These are phyloP conservation scores for Chaetoceros tenuissimus DNA, from an alignment of 108 stramenopile species.

Conservation along the genomic window DNA sequence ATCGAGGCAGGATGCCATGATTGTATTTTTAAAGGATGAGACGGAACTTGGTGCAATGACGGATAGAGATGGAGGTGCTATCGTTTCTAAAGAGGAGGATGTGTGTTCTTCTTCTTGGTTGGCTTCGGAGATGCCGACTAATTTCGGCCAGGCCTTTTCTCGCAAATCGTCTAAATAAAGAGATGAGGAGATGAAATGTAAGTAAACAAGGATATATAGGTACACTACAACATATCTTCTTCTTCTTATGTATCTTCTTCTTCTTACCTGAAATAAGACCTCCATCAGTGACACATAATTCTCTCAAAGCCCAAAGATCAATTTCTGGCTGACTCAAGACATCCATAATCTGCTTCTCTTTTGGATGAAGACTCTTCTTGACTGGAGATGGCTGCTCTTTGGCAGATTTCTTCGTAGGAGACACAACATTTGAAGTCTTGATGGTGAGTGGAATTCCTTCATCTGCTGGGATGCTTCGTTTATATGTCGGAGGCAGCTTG, in stretches of 20 bases:
- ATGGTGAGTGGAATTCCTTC: no score
- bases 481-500: no score
- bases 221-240: neutral
- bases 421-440: no score
- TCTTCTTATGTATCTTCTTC: neutral
- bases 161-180: conserved; percentile 51
- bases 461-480: no score
- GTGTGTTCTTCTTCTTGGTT: neutral
- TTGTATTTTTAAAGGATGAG: neutral
- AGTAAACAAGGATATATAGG: conserved; percentile 3
- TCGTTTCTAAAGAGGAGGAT: neutral
- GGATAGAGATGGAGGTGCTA: neutral
- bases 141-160: conserved; percentile 78
- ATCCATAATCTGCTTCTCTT: conserved; percentile 46
- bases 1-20: conserved; percentile 45
- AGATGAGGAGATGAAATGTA: neutral
- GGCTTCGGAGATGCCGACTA: conserved; percentile 47
- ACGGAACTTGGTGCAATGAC: neutral
- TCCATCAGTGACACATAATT: conserved; percentile 65
- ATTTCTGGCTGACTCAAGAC: conserved; percentile 55
- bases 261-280: conserved; percentile 76
- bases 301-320: conserved; percentile 74
- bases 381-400: no score
- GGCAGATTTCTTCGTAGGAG: no score
- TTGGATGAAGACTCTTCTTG: no score